Evolutionary conservation across 208 protist genomes (phyloP).

Genomic region (Crithidia expoeki): DNA sequence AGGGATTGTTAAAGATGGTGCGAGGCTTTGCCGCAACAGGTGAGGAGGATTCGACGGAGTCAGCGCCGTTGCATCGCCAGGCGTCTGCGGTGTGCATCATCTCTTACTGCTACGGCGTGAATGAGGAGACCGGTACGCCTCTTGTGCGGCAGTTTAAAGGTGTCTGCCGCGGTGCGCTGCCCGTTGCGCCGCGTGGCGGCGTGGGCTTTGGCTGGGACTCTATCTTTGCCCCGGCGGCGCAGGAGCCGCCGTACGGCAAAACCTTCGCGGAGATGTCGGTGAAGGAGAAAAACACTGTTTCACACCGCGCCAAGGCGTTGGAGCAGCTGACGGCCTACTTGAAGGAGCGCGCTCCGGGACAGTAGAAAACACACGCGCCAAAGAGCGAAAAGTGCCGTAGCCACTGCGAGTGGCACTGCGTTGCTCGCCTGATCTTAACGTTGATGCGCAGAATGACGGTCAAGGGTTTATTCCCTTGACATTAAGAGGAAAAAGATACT

Average conservation of each 20-base stretch:
- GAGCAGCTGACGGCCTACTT: slow-evolving; percentile 44
- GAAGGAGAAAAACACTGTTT: slow-evolving; percentile 95
- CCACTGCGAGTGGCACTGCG: no score
- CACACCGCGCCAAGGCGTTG: slow-evolving; percentile 92
- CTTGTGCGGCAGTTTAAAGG: slow-evolving; percentile 74
- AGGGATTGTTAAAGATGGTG: slow-evolving; percentile 93
- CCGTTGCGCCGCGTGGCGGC: slow-evolving; percentile 64
- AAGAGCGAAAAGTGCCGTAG: not conserved
- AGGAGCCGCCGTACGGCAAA: slow-evolving; percentile 32
- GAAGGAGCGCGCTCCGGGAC: not conserved
- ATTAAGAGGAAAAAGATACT: no score
- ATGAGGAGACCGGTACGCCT: slow-evolving; percentile 21
- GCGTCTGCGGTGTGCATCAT: slow-evolving; percentile 89
- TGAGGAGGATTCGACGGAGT: slow-evolving; percentile 31
- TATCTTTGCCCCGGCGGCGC: slow-evolving; percentile 92
- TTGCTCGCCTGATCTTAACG: no score
- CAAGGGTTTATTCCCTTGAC: no score
- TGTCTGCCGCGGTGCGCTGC: slow-evolving; percentile 63
- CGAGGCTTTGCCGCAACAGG: slow-evolving; percentile 64
- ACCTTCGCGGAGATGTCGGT: slow-evolving; percentile 92
- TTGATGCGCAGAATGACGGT: no score
- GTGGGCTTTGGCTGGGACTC: slow-evolving; percentile 96
- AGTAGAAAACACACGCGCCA: not conserved
- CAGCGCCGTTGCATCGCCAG: slow-evolving; percentile 30
- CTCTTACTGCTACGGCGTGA: slow-evolving; percentile 33